Conservation (phyloP, 192 early-diverging fungal species). For the Chytriomyces sp. region DNA sequence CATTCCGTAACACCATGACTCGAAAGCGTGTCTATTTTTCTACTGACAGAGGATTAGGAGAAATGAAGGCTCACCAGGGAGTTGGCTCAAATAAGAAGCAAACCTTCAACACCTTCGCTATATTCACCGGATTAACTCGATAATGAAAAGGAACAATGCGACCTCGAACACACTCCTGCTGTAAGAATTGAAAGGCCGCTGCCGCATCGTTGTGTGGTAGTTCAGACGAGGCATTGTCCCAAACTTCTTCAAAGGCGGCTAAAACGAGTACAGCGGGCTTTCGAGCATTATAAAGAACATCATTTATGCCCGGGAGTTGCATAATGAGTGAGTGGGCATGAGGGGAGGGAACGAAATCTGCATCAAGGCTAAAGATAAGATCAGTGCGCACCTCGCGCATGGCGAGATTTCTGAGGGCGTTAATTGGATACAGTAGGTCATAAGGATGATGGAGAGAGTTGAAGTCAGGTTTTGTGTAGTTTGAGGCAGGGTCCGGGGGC, state of each 20-base stretch:
- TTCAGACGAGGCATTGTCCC: too few relatives aligned
- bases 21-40: too few relatives aligned
- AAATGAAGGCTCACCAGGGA: too few relatives aligned
- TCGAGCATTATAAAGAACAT: background rate
- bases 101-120: slow-evolving; percentile 2
- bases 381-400: slow-evolving; percentile 27
- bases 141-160: slow-evolving; percentile 37
- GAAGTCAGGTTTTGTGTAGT: background rate
- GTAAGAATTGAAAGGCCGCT: too few relatives aligned
- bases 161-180: slow-evolving; percentile 3
- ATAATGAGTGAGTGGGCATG: background rate
- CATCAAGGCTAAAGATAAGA: slow-evolving; percentile 32
- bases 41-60: too few relatives aligned
- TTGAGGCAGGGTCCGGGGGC: background rate
- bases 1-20: too few relatives aligned
- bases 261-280: slow-evolving; percentile 13
- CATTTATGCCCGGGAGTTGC: background rate
- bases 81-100: too few relatives aligned
- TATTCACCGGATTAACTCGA: slow-evolving; percentile 1
- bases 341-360: slow-evolving; percentile 34
- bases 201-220: too few relatives aligned
- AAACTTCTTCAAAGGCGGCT: slow-evolving; percentile 24
- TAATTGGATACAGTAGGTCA: slow-evolving; percentile 43
- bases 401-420: slow-evolving; percentile 38
- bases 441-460: slow-evolving; percentile 35